Conservation (phyloP, 2,329 filamentous ascomycete species). For the Aspergillus pseudonomiae region DNA sequence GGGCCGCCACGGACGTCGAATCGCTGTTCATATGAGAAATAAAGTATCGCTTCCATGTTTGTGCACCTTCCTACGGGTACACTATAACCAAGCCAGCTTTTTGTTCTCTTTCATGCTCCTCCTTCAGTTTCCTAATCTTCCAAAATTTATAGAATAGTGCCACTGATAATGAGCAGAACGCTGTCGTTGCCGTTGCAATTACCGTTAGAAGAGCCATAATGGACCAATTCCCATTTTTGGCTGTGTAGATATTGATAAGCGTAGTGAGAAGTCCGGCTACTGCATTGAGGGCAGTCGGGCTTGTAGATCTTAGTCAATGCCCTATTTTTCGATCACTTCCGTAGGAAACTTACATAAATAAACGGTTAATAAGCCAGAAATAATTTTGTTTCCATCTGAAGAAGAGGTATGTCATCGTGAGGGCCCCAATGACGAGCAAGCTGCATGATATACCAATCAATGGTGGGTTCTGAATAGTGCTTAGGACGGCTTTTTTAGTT, state of each 20-base stretch:
- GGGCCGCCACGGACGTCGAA: no score
- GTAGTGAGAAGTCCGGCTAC: constrained; percentile 55
- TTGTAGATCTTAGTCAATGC: no score
- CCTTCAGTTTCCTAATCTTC: constrained; percentile 35
- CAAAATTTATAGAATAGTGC: constrained; percentile 43
- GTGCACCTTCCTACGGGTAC: no score
- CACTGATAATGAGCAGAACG: constrained; percentile 26
- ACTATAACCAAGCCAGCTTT: constrained; percentile 18
- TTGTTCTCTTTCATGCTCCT: constrained; percentile 34
- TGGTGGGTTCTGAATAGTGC: constrained; percentile 41
- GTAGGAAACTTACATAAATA: constrained; percentile 45
- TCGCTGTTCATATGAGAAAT: no score
- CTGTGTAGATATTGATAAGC: constrained; percentile 54
- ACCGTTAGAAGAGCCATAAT: constrained; percentile 48
- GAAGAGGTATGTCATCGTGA: constrained; percentile 46
- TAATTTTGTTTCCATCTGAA: constrained; percentile 53
- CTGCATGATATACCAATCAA: constrained; percentile 50
- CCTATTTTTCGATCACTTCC: no score
- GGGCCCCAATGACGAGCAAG: constrained; percentile 49
- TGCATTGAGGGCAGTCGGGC: constrained; percentile 47
- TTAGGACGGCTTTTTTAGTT: constrained; percentile 34
- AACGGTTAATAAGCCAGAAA: constrained; percentile 57
- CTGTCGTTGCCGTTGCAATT: constrained; percentile 29
- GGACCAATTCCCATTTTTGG: constrained; percentile 50
- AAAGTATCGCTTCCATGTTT: no score